These are phyloP conservation scores for Schizochytrium sp. DNA, from an alignment of 108 stramenopile genomes.

Conservation along the genomic window DNA sequence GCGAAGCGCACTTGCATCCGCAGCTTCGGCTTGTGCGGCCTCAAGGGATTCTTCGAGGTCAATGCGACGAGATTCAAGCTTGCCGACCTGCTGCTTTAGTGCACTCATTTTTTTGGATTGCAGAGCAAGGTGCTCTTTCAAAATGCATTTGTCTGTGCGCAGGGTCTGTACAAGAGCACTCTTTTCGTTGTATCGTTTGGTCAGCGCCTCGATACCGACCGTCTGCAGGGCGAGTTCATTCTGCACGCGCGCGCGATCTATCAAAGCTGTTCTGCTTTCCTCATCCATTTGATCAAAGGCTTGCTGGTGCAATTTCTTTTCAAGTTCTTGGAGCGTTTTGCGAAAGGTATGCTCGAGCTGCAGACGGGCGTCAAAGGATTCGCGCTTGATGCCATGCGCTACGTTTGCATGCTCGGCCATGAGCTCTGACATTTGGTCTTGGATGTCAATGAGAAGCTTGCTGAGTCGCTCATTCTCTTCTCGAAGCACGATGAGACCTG, in stretches of 20 bases:
- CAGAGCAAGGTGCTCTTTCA: background rate
- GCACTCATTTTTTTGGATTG: background rate
- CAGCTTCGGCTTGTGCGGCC: background rate
- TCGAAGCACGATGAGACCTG: background rate
- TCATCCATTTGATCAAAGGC: background rate
- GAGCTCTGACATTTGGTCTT: slow-evolving; percentile 4
- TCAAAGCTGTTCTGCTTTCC: background rate
- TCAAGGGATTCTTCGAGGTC: background rate
- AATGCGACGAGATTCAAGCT: background rate
- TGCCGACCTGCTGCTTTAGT: background rate
- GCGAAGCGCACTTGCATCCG: background rate
- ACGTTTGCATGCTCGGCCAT: background rate
- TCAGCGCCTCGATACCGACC: background rate
- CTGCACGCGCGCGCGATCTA: background rate
- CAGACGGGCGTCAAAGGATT: background rate
- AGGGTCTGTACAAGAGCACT: background rate
- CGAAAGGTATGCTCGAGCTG: background rate
- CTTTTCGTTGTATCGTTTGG: background rate
- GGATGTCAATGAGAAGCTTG: background rate
- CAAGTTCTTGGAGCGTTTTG: background rate
- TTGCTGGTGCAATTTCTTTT: background rate
- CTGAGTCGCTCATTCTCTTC: slow-evolving; percentile 4
- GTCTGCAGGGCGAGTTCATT: background rate
- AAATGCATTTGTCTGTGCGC: background rate
- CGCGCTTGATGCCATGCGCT: background rate